Conservation (phyloP, 345 rosid genomes). For the Rhodamnia rubescens region DNA sequence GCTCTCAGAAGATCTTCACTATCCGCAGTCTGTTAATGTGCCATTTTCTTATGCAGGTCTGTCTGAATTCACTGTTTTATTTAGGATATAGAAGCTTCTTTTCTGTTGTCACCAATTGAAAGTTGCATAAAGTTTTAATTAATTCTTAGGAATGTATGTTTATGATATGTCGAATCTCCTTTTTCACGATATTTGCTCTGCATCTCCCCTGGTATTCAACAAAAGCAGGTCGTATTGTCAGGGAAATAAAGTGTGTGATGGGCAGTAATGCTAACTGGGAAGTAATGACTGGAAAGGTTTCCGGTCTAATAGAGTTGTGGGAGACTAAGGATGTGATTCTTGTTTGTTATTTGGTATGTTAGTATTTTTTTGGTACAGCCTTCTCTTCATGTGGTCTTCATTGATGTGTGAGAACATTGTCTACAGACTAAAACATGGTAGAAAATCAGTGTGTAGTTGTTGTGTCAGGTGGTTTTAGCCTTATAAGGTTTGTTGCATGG, state of each 20-base stretch:
- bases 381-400: neutral
- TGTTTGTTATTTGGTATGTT: neutral
- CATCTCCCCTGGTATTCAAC: neutral
- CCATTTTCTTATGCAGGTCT: conserved; percentile 93
- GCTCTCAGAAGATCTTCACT: conserved; percentile 80
- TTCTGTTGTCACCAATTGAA: neutral
- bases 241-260: neutral
- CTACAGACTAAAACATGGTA: neutral
- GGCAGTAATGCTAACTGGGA: neutral
- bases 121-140: neutral
- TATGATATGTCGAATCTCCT: neutral
- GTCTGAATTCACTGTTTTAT: neutral
- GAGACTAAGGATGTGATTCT: neutral
- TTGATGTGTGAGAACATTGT: neutral
- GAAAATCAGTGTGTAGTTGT: neutral
- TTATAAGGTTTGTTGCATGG: neutral
- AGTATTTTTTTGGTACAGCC: neutral
- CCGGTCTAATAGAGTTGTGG: neutral
- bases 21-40: conserved; percentile 63
- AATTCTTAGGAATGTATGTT: neutral
- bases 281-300: neutral
- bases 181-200: neutral
- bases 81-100: neutral
- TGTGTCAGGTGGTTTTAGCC: neutral
- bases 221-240: neutral